Evolutionary conservation across 441 rosid genomes (phyloP).

Genomic region (Biscutella laevigata): DNA sequence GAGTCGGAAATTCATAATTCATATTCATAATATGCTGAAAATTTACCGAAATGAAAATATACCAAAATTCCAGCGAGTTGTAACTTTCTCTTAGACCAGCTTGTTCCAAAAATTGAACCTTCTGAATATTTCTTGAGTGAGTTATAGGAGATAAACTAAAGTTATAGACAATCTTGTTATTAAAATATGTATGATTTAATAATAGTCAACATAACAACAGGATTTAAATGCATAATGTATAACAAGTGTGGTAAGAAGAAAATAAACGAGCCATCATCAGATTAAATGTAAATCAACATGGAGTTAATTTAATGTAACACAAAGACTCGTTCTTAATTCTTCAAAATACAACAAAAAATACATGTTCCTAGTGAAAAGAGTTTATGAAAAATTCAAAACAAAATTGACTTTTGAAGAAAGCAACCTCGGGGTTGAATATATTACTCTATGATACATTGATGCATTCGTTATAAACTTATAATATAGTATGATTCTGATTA

Average conservation of each 20-base stretch:
- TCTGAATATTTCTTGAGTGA: not conserved
- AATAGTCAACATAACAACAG: conserved; percentile 3
- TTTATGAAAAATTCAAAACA: not conserved
- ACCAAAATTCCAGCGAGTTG: no score
- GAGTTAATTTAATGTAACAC: conserved; percentile 1
- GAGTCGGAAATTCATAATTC: not conserved
- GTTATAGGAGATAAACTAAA: not conserved
- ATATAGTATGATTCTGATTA: no score
- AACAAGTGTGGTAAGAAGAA: conserved; percentile 15
- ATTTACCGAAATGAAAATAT: no score
- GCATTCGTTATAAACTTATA: no score
- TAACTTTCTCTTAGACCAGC: not conserved
- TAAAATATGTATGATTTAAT: not conserved
- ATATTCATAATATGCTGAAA: no score
- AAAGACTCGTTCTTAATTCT: conserved; percentile 15
- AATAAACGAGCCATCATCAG: conserved; percentile 10
- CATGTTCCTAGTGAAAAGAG: no score
- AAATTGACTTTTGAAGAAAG: not conserved
- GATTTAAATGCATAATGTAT: not conserved
- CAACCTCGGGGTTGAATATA: not conserved
- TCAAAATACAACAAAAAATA: not conserved
- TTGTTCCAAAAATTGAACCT: not conserved
- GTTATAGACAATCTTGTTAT: not conserved
- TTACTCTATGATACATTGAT: no score
- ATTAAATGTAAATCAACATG: conserved; percentile 18